Evolutionary conservation across 164 flowering plant species (phyloP), one percentile per base, ranked within the genome.

Genomic region (Stephania yunnanensis): DNA sequence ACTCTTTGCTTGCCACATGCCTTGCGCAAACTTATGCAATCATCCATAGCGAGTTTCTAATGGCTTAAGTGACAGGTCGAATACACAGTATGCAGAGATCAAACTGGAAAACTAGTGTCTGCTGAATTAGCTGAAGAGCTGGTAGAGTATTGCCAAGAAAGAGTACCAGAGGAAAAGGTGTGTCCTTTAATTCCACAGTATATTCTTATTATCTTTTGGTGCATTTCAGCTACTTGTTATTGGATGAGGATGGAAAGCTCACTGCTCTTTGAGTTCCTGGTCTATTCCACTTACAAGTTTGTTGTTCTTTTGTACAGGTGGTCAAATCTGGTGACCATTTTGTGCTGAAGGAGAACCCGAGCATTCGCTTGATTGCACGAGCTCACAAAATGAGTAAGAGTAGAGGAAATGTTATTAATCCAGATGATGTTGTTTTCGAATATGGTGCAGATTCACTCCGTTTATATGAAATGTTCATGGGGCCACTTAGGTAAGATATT

Each of bases 391-490:
- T 95, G 99, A 95, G 99, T 78, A 95, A 95, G 83, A 95, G 99
- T 77, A 87, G 96, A 84, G 98, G 99, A 78, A 95, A 95, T 83
- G 99, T 93, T 36, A 82, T 95, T 69, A 95, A 93, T 84, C 99
- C 99, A 66, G 99, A 95, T 83, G 97, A 92, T 78, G 92, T 93
- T 72, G 89, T 95, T 76, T 79, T 83, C 25, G 92, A 90, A 82
- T 93, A 91, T 79, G 98, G 99, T 80, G 98, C 99, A 76, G 98
- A 95, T 82, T 93, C 99, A 78, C 97, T 95, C 55, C 94, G 99
- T 66, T 86, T 95, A 68, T 95, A 95, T 84, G 99, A 95, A 85
- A 95, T 95, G 97, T 95, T 95, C 83, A 91, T 95, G 97, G 99
- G 99, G 69, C 99, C 98, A n/a, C 71, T 83, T 19, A 83, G 85